These are phyloP conservation scores for Malus hybrid DNA, from an alignment of 331 rosid species.

Conservation along the genomic window DNA sequence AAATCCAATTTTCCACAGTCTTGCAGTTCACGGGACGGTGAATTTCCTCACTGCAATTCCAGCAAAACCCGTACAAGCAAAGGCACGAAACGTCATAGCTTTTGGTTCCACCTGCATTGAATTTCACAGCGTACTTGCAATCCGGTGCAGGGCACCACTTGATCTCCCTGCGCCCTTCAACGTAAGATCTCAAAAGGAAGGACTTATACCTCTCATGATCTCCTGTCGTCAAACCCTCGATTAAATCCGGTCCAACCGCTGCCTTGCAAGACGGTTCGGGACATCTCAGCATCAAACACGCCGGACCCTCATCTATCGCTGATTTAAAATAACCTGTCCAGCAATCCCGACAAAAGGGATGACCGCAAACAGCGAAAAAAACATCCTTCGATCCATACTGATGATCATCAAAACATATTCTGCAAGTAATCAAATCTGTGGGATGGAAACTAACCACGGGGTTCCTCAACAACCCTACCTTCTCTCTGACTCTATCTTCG, in stretches of 20 bases:
- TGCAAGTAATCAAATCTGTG: slow-evolving; percentile 48
- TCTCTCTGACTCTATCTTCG: slow-evolving; percentile 50
- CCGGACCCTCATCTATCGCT: background rate
- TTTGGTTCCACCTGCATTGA: slow-evolving; percentile 57
- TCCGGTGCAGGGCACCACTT: slow-evolving; percentile 98
- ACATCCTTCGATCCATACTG: background rate
- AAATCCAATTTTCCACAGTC: slow-evolving; percentile 59
- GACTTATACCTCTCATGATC: slow-evolving; percentile 55
- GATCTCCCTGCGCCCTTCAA: slow-evolving; percentile 73
- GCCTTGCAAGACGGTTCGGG: background rate
- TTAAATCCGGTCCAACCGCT: background rate
- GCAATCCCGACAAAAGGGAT: background rate
- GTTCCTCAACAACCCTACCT: slow-evolving; percentile 55
- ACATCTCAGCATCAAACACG: background rate
- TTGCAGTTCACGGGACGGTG: slow-evolving; percentile 73
- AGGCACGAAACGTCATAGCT: slow-evolving; percentile 81
- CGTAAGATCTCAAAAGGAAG: slow-evolving; percentile 69
- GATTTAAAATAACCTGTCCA: background rate
- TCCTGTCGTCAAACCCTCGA: slow-evolving; percentile 12
- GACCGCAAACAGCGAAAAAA: slow-evolving; percentile 57
- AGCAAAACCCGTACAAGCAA: slow-evolving; percentile 76
- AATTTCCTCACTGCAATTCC: slow-evolving; percentile 88
- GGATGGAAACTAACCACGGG: slow-evolving; percentile 37
- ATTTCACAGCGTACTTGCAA: slow-evolving; percentile 69
- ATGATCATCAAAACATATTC: slow-evolving; percentile 50